These are phyloP conservation scores for Coemansia asiatica DNA, from an alignment of 192 early-diverging fungal species.

Conservation along the genomic window DNA sequence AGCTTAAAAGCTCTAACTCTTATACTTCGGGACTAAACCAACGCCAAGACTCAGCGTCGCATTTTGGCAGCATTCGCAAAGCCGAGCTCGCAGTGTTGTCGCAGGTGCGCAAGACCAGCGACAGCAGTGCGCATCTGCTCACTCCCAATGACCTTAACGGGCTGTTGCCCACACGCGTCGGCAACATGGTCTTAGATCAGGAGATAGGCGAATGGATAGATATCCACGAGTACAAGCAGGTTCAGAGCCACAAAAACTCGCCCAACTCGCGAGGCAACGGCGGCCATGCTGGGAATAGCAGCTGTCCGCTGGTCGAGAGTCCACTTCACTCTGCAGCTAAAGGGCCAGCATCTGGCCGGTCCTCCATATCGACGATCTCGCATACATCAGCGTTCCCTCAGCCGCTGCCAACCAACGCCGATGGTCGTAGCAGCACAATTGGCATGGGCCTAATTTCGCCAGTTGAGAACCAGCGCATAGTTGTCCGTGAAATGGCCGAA, in stretches of 20 bases:
- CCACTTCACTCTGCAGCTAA: constrained; percentile 8
- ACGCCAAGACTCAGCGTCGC: constrained; percentile 17
- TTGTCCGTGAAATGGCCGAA: constrained; percentile 46
- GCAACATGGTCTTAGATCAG: constrained; percentile 49
- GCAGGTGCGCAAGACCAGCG: constrained; percentile 48
- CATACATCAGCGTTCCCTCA: constrained; percentile 42
- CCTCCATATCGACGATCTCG: constrained; percentile 40
- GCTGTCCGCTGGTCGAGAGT: constrained; percentile 5
- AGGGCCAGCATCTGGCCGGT: constrained; percentile 29
- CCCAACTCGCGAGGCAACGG: constrained; percentile 1
- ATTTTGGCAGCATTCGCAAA: constrained; percentile 24
- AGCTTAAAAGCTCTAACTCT: constrained; percentile 7
- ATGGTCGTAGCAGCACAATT: constrained; percentile 10
- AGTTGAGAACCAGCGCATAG: constrained; percentile 35
- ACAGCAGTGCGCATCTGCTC: constrained; percentile 37
- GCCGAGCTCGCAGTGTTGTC: constrained; percentile 18
- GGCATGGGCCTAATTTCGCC: constrained; percentile 47
- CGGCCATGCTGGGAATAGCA: background rate
- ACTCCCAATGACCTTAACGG: constrained; percentile 39
- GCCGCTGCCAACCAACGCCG: constrained; percentile 26
- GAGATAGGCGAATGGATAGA: constrained; percentile 47
- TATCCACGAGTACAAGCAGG: constrained; percentile 29
- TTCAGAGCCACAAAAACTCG: constrained; percentile 1
- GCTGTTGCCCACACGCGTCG: constrained; percentile 38
- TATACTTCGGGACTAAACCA: constrained; percentile 9